These are phyloP conservation scores for Annulohypoxylon nitens DNA, from an alignment of 495 filamentous ascomycete genomes.

Conservation along the genomic window DNA sequence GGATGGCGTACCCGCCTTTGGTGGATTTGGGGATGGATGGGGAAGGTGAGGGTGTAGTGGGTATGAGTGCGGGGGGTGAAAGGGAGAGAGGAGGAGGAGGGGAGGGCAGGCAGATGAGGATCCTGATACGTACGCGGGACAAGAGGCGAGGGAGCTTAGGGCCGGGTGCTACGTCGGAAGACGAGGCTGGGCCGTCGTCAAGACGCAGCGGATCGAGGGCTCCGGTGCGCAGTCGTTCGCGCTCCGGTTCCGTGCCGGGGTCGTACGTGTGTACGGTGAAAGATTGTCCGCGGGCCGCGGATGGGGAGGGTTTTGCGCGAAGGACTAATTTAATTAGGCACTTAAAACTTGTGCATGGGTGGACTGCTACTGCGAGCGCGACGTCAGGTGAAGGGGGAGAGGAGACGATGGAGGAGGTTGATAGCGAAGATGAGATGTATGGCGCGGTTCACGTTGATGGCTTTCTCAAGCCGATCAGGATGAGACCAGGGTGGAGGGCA, in stretches of 20 bases:
- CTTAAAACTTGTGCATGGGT: constrained; percentile 54
- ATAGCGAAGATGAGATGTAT: constrained; percentile 64
- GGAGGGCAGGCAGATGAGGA: neutral
- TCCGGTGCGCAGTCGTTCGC: constrained; percentile 19
- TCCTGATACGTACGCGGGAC: neutral
- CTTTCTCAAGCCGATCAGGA: constrained; percentile 60
- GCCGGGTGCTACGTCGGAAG: constrained; percentile 7
- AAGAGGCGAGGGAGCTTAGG: neutral
- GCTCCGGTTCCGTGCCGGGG: constrained; percentile 16
- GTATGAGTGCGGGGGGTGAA: constrained; percentile 50
- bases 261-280: constrained; percentile 48
- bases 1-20: constrained; percentile 48
- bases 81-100: constrained; percentile 53
- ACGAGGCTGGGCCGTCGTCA: constrained; percentile 12
- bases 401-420: constrained; percentile 46
- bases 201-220: neutral
- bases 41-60: constrained; percentile 7
- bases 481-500: constrained; percentile 51
- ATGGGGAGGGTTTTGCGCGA: constrained; percentile 51
- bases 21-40: constrained; percentile 48
- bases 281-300: constrained; percentile 50
- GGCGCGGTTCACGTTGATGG: constrained; percentile 67
- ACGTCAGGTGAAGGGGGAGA: neutral
- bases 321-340: constrained; percentile 52
- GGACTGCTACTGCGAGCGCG: neutral